These are phyloP conservation scores for Ganoderma sp. DNA, from an alignment of 1,284 basidiomycete genomes.

Conservation along the genomic window DNA sequence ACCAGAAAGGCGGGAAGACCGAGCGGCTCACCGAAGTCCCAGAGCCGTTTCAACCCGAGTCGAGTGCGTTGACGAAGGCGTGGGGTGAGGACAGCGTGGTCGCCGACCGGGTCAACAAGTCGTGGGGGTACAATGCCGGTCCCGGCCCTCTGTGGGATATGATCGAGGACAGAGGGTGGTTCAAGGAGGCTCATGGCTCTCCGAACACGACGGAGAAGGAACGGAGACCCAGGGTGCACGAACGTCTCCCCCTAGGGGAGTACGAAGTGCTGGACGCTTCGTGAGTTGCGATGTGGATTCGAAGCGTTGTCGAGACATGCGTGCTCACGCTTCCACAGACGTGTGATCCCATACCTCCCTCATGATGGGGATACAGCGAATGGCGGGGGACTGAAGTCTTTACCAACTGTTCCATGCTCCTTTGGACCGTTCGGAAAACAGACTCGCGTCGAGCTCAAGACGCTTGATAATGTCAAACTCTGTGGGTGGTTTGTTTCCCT, in stretches of 20 bases:
- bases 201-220: slow-evolving; percentile 49
- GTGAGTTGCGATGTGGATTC: slow-evolving; percentile 46
- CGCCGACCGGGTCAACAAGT: slow-evolving; percentile 58
- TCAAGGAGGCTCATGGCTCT: slow-evolving; percentile 60
- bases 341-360: slow-evolving; percentile 63
- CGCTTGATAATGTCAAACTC: slow-evolving; percentile 61
- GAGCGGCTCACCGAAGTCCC: slow-evolving; percentile 61
- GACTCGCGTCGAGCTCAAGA: slow-evolving; percentile 51
- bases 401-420: slow-evolving; percentile 62
- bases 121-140: slow-evolving; percentile 74
- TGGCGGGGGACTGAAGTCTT: slow-evolving; percentile 52
- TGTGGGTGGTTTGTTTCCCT: slow-evolving; percentile 52
- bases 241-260: slow-evolving; percentile 48
- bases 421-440: slow-evolving; percentile 68
- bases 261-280: slow-evolving; percentile 53
- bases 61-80: slow-evolving; percentile 47
- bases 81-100: slow-evolving; percentile 52
- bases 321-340: slow-evolving; percentile 44
- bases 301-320: neutral
- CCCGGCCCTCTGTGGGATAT: slow-evolving; percentile 76
- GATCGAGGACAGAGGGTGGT: slow-evolving; percentile 77
- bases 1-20: slow-evolving; percentile 53
- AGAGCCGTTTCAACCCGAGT: slow-evolving; percentile 48
- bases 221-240: slow-evolving; percentile 64
- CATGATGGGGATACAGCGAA: slow-evolving; percentile 52